Evolutionary conservation across 148 eudicot species (phyloP), one percentile per base, ranked within the genome.

Genomic region (Diospyros lotus): DNA sequence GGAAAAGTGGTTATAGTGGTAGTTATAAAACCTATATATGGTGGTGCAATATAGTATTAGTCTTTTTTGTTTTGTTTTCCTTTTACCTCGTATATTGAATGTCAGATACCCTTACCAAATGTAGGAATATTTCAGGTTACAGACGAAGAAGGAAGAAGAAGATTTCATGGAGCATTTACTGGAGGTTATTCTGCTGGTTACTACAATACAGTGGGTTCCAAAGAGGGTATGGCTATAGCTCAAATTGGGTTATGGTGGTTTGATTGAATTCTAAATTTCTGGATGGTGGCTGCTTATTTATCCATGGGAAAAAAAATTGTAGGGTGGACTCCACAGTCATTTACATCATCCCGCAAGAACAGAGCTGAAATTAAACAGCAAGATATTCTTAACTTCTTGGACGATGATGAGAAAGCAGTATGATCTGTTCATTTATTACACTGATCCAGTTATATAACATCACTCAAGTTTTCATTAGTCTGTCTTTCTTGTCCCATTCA

Each of bases 101-200:
- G 11, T 10, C 56, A 68, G n/a, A 61, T 6, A 38, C 44, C 11
- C 1, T 40, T 18, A 18, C 14, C 7, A 63, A 17, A 43, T 18
- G 52, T 48, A 4, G 52, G 8, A 12, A 9, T 58, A 42, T 69
- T 75, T 56, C 79, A 95, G 98, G 98, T 95, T 17, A 87, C 78
- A 75, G 98, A 95, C 86, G 98, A 95, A 79, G 97, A 95, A 83
- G 98, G 98, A 50, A 81, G 96, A 74, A 92, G 98, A 83, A 90
- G 98, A 72, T 90, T 95, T 83, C 98, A 95, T 73, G 98, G 98
- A 74, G 97, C 98, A 66, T 95, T 95, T 74, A 89, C 94, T 38
- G 98, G 98, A 75, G 98, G 98, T 46, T 92, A 51, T 80, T 90
- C 97, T 77, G 98, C 98, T 69, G 98, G 98, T 67, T 95, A 85